phyloP scores from a whole-genome alignment of 2,329 filamentous ascomycete species.

The Periconia sp. region DNA sequence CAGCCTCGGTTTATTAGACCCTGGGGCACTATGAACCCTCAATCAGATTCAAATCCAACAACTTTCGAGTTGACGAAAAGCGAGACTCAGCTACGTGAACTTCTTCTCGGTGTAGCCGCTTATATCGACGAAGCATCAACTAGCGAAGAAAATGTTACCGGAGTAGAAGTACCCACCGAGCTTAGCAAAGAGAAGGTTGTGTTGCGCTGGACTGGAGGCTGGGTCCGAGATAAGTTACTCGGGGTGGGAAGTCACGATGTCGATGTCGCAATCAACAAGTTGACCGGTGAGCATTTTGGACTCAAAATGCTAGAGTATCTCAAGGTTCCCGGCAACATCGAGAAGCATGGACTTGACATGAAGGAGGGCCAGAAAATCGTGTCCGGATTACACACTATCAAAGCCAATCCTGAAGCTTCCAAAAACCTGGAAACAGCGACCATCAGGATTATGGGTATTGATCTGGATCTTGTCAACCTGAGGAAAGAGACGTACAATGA shows the following conservation, averaged over 20 bases:
- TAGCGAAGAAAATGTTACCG: slow-evolving; percentile 27
- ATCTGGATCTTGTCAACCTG: slow-evolving; percentile 93
- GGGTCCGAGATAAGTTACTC: slow-evolving; percentile 84
- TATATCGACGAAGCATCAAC: slow-evolving; percentile 59
- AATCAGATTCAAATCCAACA: slow-evolving; percentile 15
- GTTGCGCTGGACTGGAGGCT: slow-evolving; percentile 79
- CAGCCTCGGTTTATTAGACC: slow-evolving; percentile 24
- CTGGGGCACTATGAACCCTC: slow-evolving; percentile 30
- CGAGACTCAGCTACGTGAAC: slow-evolving; percentile 71
- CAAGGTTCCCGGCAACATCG: slow-evolving; percentile 58
- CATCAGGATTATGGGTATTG: slow-evolving; percentile 79
- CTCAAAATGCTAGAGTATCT: slow-evolving; percentile 69
- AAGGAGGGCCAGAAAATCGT: slow-evolving; percentile 62
- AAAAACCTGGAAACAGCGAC: slow-evolving; percentile 95
- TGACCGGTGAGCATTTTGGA: slow-evolving; percentile 81
- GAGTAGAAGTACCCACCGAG: slow-evolving; percentile 45
- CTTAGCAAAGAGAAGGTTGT: slow-evolving; percentile 47
- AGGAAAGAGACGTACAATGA: slow-evolving; percentile 87
- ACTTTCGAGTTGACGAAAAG: slow-evolving; percentile 65
- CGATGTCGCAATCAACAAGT: slow-evolving; percentile 80
- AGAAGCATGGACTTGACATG: slow-evolving; percentile 59
- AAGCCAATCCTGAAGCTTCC: slow-evolving; percentile 91
- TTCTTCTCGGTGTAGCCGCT: slow-evolving; percentile 79
- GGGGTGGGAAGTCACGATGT: slow-evolving; percentile 75
- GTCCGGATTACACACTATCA: slow-evolving; percentile 77